Evolutionary conservation across 176 grass and related monocot genomes (phyloP).

Genomic region (Juncus effusus): DNA sequence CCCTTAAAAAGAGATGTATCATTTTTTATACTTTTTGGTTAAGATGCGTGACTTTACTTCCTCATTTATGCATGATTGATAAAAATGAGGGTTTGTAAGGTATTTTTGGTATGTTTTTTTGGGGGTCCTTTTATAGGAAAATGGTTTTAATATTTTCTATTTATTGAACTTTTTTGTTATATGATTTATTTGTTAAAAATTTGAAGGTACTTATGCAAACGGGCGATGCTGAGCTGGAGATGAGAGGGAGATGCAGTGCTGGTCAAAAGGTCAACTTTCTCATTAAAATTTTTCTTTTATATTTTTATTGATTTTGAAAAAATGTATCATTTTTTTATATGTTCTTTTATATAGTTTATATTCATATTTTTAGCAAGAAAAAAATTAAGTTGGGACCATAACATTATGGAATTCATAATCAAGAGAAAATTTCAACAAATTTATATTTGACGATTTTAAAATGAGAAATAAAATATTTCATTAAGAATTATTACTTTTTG

Average conservation of each 20-base stretch:
- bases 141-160: background rate
- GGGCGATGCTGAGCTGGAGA: conserved; percentile 92
- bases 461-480: too few relatives aligned
- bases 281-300: conserved; percentile 6
- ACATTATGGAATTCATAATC: too few relatives aligned
- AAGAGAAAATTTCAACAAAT: too few relatives aligned
- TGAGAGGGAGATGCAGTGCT: conserved; percentile 95
- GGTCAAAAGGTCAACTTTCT: conserved; percentile 73
- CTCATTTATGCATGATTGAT: background rate
- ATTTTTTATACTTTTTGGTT: background rate
- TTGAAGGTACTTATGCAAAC: conserved; percentile 94
- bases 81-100: background rate
- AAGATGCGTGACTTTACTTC: background rate
- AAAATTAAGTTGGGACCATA: too few relatives aligned
- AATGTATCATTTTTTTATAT: too few relatives aligned
- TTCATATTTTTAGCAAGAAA: too few relatives aligned
- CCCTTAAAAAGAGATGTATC: background rate
- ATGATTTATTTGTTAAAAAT: conserved; percentile 11
- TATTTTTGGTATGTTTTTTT: background rate
- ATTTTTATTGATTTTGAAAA: background rate
- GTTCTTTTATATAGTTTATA: too few relatives aligned
- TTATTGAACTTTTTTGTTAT: conserved; percentile 15
- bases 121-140: background rate
- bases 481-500: too few relatives aligned
- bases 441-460: too few relatives aligned